Evolutionary conservation across 345 rosid genomes (phyloP).

Genomic region (Linum tenue): DNA sequence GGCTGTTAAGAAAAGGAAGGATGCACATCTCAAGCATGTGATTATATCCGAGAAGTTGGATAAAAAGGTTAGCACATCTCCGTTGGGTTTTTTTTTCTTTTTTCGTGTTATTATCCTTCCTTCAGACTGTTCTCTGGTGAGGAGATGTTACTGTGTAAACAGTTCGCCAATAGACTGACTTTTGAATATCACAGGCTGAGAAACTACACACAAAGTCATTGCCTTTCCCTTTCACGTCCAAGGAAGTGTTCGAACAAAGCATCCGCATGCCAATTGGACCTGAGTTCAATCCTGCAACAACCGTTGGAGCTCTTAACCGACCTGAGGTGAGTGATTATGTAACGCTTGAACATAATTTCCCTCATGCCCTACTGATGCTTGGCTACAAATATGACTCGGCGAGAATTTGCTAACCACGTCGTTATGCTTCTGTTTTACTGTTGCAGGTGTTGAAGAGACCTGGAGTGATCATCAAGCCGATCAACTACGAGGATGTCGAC

Average conservation of each 20-base stretch:
- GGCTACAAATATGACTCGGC: background rate
- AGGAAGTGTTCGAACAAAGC: constrained; percentile 72
- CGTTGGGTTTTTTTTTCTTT: constrained; percentile 4
- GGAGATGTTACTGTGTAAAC: background rate
- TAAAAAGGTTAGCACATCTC: constrained; percentile 47
- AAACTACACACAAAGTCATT: constrained; percentile 58
- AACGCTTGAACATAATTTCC: background rate
- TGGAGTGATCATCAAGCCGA: constrained; percentile 71
- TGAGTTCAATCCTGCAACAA: constrained; percentile 72
- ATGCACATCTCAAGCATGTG: constrained; percentile 66
- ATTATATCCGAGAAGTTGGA: constrained; percentile 79
- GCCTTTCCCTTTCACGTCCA: constrained; percentile 76
- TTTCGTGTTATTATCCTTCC: background rate
- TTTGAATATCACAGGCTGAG: constrained; percentile 50
- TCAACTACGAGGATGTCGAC: constrained; percentile 60
- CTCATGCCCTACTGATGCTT: background rate
- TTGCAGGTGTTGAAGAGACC: constrained; percentile 71
- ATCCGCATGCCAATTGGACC: constrained; percentile 93
- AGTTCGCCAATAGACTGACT: background rate
- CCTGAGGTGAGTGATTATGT: constrained; percentile 52
- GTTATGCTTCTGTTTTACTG: background rate
- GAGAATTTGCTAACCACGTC: background rate
- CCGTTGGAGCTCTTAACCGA: constrained; percentile 55
- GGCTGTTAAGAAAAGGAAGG: constrained; percentile 71
- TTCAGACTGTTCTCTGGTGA: background rate